These are phyloP conservation scores for Canavalia gladiata DNA, from an alignment of 306 rosid genomes.

Conservation along the genomic window DNA sequence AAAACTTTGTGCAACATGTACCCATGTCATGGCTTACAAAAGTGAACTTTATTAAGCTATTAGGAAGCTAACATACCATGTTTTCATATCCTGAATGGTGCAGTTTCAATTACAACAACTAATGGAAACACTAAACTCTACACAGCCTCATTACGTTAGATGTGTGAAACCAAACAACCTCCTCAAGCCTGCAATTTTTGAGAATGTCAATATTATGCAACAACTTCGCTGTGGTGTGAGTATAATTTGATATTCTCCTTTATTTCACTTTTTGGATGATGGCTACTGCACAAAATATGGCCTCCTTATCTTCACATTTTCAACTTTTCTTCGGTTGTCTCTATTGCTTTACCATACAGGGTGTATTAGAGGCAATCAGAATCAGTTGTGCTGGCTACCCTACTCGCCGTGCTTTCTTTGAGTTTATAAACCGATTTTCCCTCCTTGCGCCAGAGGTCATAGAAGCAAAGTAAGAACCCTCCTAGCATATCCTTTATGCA, in stretches of 20 bases:
- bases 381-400: slow-evolving; percentile 99
- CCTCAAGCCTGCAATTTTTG: slow-evolving; percentile 95
- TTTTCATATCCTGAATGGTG: slow-evolving; percentile 55
- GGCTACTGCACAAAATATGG: slow-evolving; percentile 35
- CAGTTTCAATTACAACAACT: slow-evolving; percentile 93
- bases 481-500: slow-evolving; percentile 33
- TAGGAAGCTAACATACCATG: slow-evolving; percentile 49
- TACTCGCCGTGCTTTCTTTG: slow-evolving; percentile 91
- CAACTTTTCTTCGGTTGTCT: slow-evolving; percentile 38
- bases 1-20: slow-evolving; percentile 38
- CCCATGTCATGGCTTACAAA: slow-evolving; percentile 42
- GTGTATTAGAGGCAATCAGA: slow-evolving; percentile 99
- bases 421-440: slow-evolving; percentile 85
- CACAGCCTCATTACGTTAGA: slow-evolving; percentile 97
- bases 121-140: slow-evolving; percentile 94
- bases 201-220: slow-evolving; percentile 94
- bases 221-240: slow-evolving; percentile 99
- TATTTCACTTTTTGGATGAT: slow-evolving; percentile 47
- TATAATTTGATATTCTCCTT: slow-evolving; percentile 48
- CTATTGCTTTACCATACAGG: slow-evolving; percentile 64
- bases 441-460: slow-evolving; percentile 84
- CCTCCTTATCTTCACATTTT: slow-evolving; percentile 32
- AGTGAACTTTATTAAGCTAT: slow-evolving; percentile 36
- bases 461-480: slow-evolving; percentile 75
- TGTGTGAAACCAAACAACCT: slow-evolving; percentile 99